These are phyloP conservation scores for Colletotrichum viniferum DNA, from an alignment of 2,329 filamentous ascomycete species.

Conservation along the genomic window DNA sequence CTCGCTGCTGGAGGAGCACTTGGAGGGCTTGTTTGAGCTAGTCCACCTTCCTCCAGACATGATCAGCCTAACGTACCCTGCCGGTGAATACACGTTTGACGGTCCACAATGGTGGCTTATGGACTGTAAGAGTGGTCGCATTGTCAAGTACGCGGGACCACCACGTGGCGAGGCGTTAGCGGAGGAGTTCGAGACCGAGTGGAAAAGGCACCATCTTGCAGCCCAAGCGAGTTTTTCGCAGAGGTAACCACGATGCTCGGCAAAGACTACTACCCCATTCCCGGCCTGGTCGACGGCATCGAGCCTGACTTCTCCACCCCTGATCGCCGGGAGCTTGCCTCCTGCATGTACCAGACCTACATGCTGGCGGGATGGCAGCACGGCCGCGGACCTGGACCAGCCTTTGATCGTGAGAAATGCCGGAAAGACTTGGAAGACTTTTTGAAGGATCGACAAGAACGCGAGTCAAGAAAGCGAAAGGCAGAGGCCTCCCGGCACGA, in stretches of 20 bases:
- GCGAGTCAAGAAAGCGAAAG: neutral
- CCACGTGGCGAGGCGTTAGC: neutral
- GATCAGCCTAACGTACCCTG: neutral
- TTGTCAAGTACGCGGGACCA: neutral
- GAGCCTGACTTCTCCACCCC: neutral
- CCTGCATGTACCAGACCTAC: neutral
- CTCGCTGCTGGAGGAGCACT: neutral
- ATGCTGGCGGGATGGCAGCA: neutral
- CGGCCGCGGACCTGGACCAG: neutral
- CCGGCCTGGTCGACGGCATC: neutral
- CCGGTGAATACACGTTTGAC: neutral
- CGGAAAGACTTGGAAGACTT: neutral
- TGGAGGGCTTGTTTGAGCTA: constrained; percentile 4
- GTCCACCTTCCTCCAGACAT: neutral
- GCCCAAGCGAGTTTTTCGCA: neutral
- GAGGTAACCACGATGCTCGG: neutral
- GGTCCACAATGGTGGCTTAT: constrained; percentile 3
- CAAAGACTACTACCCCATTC: neutral
- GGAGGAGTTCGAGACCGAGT: neutral
- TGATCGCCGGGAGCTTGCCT: neutral
- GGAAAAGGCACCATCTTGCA: neutral
- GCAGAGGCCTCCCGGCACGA: neutral
- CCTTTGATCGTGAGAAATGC: neutral
- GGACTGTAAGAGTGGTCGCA: neutral
- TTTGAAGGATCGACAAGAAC: neutral